Percentiles rank a stretch among this genome's conserved stretches.
These are phyloP conservation scores for Heterobasidion parviporum DNA, from an alignment of 1,284 basidiomycete genomes.

Conservation along the genomic window DNA sequence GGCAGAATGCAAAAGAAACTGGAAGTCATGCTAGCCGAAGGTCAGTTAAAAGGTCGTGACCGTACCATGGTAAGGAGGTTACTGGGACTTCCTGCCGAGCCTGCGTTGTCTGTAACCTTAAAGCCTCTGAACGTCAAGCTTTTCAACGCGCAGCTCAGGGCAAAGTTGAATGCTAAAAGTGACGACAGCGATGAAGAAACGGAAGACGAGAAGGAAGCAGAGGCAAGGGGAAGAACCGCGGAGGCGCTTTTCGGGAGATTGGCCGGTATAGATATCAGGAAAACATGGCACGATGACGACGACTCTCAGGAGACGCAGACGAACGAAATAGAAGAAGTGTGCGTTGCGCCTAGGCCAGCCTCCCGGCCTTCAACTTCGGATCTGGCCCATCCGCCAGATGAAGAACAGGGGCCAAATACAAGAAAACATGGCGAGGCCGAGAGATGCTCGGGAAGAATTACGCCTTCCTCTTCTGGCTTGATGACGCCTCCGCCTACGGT, in stretches of 20 bases:
- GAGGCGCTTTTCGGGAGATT: neutral
- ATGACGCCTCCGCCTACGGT: too few relatives aligned
- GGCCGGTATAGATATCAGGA: neutral
- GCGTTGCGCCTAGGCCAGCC: too few relatives aligned
- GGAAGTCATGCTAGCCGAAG: slow-evolving; percentile 23
- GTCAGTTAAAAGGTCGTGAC: neutral
- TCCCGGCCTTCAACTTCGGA: too few relatives aligned
- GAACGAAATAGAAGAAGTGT: too few relatives aligned
- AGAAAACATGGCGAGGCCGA: too few relatives aligned
- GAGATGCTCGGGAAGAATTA: too few relatives aligned
- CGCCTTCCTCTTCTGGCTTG: too few relatives aligned
- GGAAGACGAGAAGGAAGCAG: neutral
- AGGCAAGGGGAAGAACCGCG: neutral
- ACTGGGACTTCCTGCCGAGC: neutral
- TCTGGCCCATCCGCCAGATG: too few relatives aligned
- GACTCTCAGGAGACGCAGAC: too few relatives aligned
- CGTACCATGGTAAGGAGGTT: neutral
- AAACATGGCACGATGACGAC: neutral
- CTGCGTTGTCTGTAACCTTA: neutral
- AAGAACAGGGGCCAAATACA: too few relatives aligned
- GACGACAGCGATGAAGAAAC: neutral
- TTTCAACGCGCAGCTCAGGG: neutral
- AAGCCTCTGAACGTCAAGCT: too few relatives aligned
- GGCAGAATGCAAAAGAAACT: slow-evolving; percentile 35
- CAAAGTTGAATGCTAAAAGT: neutral